A percentile compares a stretch with the other conserved stretches of the same genome.
These are phyloP conservation scores for Apiospora phragmitis DNA, from an alignment of 2,329 filamentous ascomycete genomes.

Conservation along the genomic window DNA sequence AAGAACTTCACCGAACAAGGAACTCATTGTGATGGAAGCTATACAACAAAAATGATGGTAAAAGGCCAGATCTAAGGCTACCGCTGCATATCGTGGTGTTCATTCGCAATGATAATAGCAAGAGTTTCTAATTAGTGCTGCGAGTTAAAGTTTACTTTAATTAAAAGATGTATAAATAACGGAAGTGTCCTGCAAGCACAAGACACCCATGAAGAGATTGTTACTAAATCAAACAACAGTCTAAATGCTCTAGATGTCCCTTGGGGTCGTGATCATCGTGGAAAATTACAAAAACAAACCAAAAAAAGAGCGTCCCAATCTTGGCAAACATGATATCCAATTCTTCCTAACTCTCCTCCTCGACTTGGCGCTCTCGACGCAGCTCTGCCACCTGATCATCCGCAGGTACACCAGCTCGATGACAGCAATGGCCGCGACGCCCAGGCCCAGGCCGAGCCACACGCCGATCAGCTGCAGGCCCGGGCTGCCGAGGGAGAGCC, in stretches of 20 bases:
- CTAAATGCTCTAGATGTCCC: background rate
- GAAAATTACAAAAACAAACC: background rate
- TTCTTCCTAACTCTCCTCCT: conserved; percentile 22
- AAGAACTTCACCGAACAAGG: background rate
- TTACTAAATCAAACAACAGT: background rate
- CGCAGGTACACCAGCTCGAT: conserved; percentile 37
- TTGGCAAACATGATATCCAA: background rate
- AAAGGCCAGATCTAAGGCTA: too few species aligned
- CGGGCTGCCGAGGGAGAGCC: conserved; percentile 40
- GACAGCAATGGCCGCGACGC: conserved; percentile 29
- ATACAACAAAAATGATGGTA: too few species aligned
- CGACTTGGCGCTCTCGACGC: conserved; percentile 30
- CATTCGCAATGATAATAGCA: too few species aligned
- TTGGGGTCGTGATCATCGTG: background rate
- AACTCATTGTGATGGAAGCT: background rate
- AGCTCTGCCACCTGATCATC: conserved; percentile 31
- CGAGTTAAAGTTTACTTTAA: too few species aligned
- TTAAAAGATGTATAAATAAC: background rate
- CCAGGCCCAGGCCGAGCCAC: conserved; percentile 36
- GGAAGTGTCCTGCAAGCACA: background rate
- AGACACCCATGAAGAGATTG: background rate
- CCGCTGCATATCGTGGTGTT: too few species aligned
- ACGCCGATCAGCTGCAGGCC: conserved; percentile 35
- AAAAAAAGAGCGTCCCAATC: background rate
- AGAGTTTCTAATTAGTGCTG: too few species aligned